A percentile compares a stretch with the other conserved stretches of the same genome.
phyloP scores from a whole-genome alignment of 257 asterid genomes.

The Cinchona pubescens region DNA sequence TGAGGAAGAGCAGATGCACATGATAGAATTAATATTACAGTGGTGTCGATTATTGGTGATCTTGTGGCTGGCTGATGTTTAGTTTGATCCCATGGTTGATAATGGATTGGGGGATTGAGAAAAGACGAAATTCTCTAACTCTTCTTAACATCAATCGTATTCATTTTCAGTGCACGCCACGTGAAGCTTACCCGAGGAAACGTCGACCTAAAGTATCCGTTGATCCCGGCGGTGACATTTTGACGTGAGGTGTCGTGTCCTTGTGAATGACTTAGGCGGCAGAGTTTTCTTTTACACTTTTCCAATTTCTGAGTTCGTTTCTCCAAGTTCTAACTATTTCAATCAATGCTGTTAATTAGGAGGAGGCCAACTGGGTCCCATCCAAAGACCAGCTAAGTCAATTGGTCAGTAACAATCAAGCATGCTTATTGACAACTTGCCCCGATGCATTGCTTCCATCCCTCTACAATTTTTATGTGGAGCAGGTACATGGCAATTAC shows the following conservation, averaged over 20 bases:
- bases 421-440: not conserved
- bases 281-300: not conserved
- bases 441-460: not conserved
- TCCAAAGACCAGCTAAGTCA: not conserved
- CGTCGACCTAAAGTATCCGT: not conserved
- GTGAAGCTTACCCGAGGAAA: not conserved
- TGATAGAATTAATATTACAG: too few relatives aligned
- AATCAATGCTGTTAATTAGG: not conserved
- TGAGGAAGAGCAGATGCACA: not conserved
- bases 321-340: not conserved
- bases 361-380: not conserved
- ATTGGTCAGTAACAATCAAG: slow-evolving; percentile 1
- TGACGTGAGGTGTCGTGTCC: not conserved
- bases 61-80: not conserved
- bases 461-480: too few relatives aligned
- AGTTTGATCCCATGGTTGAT: not conserved
- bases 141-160: not conserved
- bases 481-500: too few relatives aligned
- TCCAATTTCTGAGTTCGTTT: not conserved
- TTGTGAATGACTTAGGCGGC: slow-evolving; percentile 1
- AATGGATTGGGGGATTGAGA: not conserved
- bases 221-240: not conserved
- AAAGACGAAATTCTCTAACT: not conserved
- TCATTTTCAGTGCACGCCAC: not conserved
- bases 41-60: not conserved